Base-by-base conservation (phyloP, 305 asterid genomes). In the Petunia hybrid region DNA sequence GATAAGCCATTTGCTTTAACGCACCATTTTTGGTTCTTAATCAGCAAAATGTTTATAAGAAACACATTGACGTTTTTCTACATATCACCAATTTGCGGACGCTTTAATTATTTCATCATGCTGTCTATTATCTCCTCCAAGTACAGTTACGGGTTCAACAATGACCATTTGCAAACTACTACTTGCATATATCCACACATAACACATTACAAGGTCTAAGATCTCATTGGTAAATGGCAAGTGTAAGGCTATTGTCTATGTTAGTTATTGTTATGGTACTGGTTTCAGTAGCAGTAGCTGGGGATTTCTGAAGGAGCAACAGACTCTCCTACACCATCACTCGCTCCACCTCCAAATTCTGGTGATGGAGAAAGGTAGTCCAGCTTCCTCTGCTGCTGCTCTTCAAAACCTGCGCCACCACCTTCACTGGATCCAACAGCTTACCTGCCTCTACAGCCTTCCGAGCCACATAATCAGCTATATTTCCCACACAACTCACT, bases 401-500 rank as follows among this genome's bases (percentile, higher is more conserved):
- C n/a, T n/a, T 91, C 81, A 95, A 82, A 79, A 94, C 98, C 85
- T 91, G 99, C 2, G 98, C 98, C 40, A 96, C 98, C 62, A 94
- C 98, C 79, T 93, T 96, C 70, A 94, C 97, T 12, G 99, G 99
- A 76, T 96, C 98, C 85, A 94, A 87, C 76, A 84, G 91, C 77
- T 90, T 92, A 46, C 97, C 93, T 1, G 87, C 91, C 85, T 94
- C 99, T 5, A 96, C 89, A 1, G 98, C 89, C 92, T 90, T 94
- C 66, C 94, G 83, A 60, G 97, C 84, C 79, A 94, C 92, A 45
- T 88, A 89, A 61, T 94, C 91, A 36, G 98, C 98, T 69, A 96
- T 93, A 68, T 94, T 94, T 70, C 97, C 99, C 67, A 98, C 99
- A 63, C 97, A 96, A 69, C 99, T 94, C 80, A 90, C 99, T 79